Evolutionary conservation across 805 yeast species (phyloP), one percentile per base, ranked within the genome.

Genomic region (Candida piceae): DNA sequence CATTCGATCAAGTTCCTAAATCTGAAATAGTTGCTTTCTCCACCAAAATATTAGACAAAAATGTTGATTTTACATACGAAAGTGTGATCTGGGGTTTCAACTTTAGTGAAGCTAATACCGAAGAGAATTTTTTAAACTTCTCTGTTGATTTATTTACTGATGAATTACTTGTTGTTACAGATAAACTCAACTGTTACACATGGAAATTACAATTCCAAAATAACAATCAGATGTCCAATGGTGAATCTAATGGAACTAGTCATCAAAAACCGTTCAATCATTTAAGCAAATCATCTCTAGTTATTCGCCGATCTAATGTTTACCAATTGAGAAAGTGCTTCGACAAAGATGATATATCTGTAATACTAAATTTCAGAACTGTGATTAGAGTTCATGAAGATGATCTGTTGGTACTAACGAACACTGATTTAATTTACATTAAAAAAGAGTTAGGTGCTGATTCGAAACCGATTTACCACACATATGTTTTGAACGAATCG

Each of bases 31-130:
- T 55, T 23, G 48, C 50, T 1, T 60, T 61, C 37, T 52, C 63
- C 2, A 38, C 49, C 8, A 42, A 35, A 11, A 48, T 57, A 11
- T 46, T 55, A 12, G 53, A 51, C 11, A 39, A 34, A 7, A 43
- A 39, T 10, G 50, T 44, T 15, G 44, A 40, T 13, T 62, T 61
- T 36, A 41, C 46, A 28, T 48, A 47, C 28, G 60, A 57, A 5
- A 41, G 42, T 15, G 48, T 58, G n/a, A 46, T 60, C 13, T 63
- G 67, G 67, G 50, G 52, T 7, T 60, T 60, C 45, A 48, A 57
- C 36, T 51, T 62, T 39, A 50, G 48, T 24, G 59, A 58, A 16
- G 44, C 57, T 5, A 34, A 45, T 23, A 24, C 40, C 17, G 46
- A 53, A 16, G 62, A 60, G 38, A 44, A 47, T 32, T 58, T 59